Conservation (phyloP, 2,329 filamentous ascomycete species). For the Aureobasidium sp. region DNA sequence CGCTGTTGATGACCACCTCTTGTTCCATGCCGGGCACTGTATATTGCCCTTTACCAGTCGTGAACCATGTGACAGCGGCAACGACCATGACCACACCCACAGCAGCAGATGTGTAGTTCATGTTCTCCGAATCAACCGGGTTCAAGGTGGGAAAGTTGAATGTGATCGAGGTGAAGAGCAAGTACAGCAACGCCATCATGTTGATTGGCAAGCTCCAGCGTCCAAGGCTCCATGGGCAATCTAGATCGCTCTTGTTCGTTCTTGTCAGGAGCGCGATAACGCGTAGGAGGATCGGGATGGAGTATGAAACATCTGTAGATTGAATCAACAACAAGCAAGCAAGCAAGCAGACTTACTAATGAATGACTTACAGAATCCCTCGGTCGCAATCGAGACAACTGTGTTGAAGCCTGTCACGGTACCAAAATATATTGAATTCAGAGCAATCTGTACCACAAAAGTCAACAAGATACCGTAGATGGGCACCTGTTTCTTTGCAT, state of each 20-base stretch:
- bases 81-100: constrained; percentile 49
- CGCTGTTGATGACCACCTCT: constrained; percentile 8
- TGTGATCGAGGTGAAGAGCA: constrained; percentile 49
- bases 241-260: constrained; percentile 37
- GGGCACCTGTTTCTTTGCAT: constrained; percentile 15
- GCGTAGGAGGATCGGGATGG: constrained; percentile 47
- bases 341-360: too few relatives aligned
- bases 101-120: constrained; percentile 54
- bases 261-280: constrained; percentile 40
- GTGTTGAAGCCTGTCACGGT: constrained; percentile 20
- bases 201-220: constrained; percentile 42
- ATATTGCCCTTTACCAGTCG: constrained; percentile 44
- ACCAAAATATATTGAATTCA: constrained; percentile 23
- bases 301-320: constrained; percentile 51
- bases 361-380: constrained; percentile 46
- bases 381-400: constrained; percentile 47
- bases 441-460: constrained; percentile 17
- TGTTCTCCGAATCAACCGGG: constrained; percentile 48
- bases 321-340: too few relatives aligned
- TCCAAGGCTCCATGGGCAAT: constrained; percentile 42
- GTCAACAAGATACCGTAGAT: constrained; percentile 20
- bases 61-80: constrained; percentile 46
- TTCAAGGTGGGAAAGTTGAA: constrained; percentile 49
- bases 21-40: constrained; percentile 36
- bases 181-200: constrained; percentile 44